Conservation (phyloP, 2,329 filamentous ascomycete species). For the Chrysoporthe austroafricana region DNA sequence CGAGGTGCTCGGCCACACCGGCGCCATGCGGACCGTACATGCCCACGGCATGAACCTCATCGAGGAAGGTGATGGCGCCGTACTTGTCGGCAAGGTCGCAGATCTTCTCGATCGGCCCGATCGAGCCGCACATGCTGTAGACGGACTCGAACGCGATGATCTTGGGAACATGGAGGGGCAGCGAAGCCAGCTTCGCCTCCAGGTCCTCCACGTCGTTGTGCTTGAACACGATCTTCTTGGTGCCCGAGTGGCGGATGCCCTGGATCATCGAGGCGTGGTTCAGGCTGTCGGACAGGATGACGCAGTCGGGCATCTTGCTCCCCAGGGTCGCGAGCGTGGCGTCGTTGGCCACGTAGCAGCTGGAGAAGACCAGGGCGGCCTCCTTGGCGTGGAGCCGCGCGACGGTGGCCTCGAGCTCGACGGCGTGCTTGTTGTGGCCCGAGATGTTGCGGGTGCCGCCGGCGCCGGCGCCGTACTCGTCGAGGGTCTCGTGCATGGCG, state of each 20-base stretch:
- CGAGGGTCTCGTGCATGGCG: conserved; percentile 92
- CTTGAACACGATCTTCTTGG: conserved; percentile 97
- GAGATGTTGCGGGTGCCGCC: conserved; percentile 98
- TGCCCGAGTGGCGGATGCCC: conserved; percentile 94
- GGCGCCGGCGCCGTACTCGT: conserved; percentile 92
- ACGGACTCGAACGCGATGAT: conserved; percentile 99
- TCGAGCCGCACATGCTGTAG: conserved; percentile 98
- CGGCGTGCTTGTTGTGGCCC: conserved; percentile 93
- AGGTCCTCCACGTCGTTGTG: conserved; percentile 96
- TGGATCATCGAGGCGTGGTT: conserved; percentile 99
- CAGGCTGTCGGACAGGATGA: conserved; percentile 95
- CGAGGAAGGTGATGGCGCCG: conserved; percentile 93
- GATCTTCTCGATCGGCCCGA: conserved; percentile 93
- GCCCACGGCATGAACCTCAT: conserved; percentile 97
- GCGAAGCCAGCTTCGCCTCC: conserved; percentile 86
- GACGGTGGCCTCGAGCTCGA: conserved; percentile 78
- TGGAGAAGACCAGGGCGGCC: conserved; percentile 90
- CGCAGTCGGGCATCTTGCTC: conserved; percentile 93
- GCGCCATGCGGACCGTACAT: conserved; percentile 98
- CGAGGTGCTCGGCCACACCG: conserved; percentile 95
- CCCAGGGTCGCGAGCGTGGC: conserved; percentile 95
- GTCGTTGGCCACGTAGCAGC: conserved; percentile 98
- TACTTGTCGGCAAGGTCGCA: conserved; percentile 98
- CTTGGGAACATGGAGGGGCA: conserved; percentile 86
- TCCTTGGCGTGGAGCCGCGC: conserved; percentile 93